These are phyloP conservation scores for Prunella vulgaris DNA, from an alignment of 257 asterid genomes.

Conservation along the genomic window DNA sequence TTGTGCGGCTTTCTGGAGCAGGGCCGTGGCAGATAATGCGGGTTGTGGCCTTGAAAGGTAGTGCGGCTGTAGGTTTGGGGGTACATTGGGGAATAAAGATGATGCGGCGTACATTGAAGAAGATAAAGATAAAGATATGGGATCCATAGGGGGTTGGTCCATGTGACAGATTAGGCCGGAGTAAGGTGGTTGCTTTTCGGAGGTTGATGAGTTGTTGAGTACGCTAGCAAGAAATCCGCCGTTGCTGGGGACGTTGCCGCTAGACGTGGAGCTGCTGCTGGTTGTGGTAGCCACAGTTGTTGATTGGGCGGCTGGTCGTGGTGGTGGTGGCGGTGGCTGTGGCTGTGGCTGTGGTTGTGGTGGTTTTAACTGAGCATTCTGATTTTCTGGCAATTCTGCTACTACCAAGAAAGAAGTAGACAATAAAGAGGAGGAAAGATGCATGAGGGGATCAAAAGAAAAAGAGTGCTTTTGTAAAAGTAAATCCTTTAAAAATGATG, in stretches of 20 bases:
- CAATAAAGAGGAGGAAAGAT: background rate
- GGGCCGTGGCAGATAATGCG: conserved; percentile 77
- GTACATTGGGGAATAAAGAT: conserved; percentile 39
- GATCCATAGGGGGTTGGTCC: conserved; percentile 36
- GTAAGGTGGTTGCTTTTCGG: conserved; percentile 29
- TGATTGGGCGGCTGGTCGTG: too few relatives aligned
- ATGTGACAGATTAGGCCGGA: conserved; percentile 35
- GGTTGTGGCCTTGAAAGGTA: conserved; percentile 42
- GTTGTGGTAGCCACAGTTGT: background rate
- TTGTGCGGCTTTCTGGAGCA: conserved; percentile 89
- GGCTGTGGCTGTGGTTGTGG: background rate
- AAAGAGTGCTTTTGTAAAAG: conserved; percentile 22
- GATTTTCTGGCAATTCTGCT: conserved; percentile 73
- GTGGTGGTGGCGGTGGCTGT: conserved; percentile 15
- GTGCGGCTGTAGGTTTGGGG: conserved; percentile 35
- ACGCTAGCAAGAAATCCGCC: conserved; percentile 32
- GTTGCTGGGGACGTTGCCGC: conserved; percentile 25
- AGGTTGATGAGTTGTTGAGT: conserved; percentile 27
- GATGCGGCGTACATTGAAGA: conserved; percentile 42
- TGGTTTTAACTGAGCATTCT: conserved; percentile 7
- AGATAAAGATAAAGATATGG: conserved; percentile 64
- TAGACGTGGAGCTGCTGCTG: conserved; percentile 28
- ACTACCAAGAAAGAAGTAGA: background rate
- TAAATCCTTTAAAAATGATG: conserved; percentile 30
- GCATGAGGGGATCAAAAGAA: conserved; percentile 24